Evolutionary conservation across 306 rosid genomes (phyloP), one percentile per base, ranked within the genome.

Genomic region (Geum urbanum): DNA sequence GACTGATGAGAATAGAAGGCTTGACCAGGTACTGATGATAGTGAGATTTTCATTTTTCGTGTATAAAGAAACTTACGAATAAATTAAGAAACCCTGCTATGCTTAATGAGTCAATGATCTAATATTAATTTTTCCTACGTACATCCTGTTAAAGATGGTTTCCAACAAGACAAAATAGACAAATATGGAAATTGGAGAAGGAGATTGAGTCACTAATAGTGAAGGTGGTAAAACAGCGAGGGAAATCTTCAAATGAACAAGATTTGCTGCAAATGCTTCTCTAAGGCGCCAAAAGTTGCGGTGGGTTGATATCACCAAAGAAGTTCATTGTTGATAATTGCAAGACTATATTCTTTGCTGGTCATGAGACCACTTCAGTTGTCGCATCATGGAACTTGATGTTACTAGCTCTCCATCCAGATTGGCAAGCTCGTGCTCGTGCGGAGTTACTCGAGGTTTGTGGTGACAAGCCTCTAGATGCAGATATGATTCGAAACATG

Each of bases 191-290:
- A 82, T 43, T 89, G 40, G 86, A 86, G 78, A 86, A 89, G 75
- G 84, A 84, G 60, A 74, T 84, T 45, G 47, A 78, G 70, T 70
- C 89, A 5, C 79, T 32, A 61, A 81, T 89, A 66, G 51, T 58
- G 51, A 64, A 64, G 75, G 77, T 87, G 56, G 82, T 80, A 70
- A 84, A 86, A 14, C 80, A 82, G 27, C 89, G 86, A 0, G 62
- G 5, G 8, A 67, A 66, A 32, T 75, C 66, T 41, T 72, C 73
- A 37, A 15, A 45, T 55, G 87, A 78, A 74, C 55, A 86, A 63
- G 96, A 87, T 76, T 85, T 92, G 9, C 50, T 89, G 5, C 96
- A 89, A 62, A 87, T 84, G 92, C 76, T 92, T 69, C 77, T 86
- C 3, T 80, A 86, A 35, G 87, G 95, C 45, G 86, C 89, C 48